Base-by-base conservation (phyloP, 257 asterid genomes). In the Petrea volubilis region DNA sequence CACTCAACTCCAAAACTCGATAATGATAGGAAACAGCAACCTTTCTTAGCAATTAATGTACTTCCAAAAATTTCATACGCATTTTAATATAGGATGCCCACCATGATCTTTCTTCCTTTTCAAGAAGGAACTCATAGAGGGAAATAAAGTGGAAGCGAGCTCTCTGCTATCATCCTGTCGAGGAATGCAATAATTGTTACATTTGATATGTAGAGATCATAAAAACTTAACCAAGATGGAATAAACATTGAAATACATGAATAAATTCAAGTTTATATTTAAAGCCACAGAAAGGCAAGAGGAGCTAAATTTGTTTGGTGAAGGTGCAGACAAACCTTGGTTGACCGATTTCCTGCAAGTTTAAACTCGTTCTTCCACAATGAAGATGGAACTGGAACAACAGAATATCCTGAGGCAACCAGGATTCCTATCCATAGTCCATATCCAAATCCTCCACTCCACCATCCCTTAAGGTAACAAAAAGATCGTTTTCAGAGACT, bases 391-490 rank as follows among this genome's bases (percentile, higher is more conserved):
- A 89, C 89, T 0, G 93, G 96, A 74, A 83, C 83, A 61, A 89
- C 93, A 40, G 83, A 77, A 71, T 81, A 84, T 62, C 96, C 96
- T 6, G 90, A 89, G 56, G 96, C 90, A 69, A 86, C 93, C 74
- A 80, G 72, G 70, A 81, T 69, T 23, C 93, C 96, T 53, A 89
- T 89, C 96, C 96, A 89, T 23, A 89, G 70, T 68, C 96, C 96
- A 55, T 89, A 89, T 57, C 88, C 93, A 61, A 86, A 89, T 84
- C 96, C 96, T 17, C 91, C 88, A 61, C 93, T 76, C 93, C 93
- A 86, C 96, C 96, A 89, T 63, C 96, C 96, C 96, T 86, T 33
- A 11, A 27, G 74, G 56, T 62, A 64, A 67, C 40, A 72, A 34
- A 38, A 75, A 40, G 15, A 24, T 33, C 17, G 27, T 43, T 18